phyloP scores from a whole-genome alignment of 1,139 yeast species.

The Spathaspora sp. region DNA sequence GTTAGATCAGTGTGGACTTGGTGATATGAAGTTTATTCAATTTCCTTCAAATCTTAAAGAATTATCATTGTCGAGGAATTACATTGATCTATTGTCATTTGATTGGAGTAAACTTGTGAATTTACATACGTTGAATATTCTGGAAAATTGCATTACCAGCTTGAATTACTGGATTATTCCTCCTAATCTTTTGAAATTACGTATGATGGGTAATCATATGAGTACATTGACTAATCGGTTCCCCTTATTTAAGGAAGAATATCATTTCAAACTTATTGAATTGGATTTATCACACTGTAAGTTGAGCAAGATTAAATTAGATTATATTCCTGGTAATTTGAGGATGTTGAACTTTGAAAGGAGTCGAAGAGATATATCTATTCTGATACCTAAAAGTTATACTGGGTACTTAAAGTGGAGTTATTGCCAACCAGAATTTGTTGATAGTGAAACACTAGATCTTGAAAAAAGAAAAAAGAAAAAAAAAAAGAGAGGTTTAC shows the following conservation, averaged over 20 bases:
- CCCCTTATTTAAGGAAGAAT: slow-evolving; percentile 14
- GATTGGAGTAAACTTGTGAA: slow-evolving; percentile 26
- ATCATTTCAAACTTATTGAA: slow-evolving; percentile 7
- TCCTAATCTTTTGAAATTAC: slow-evolving; percentile 20
- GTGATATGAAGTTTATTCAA: slow-evolving; percentile 19
- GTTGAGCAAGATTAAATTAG: slow-evolving; percentile 16
- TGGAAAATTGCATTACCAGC: slow-evolving; percentile 20
- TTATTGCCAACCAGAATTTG: no score
- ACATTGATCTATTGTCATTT: slow-evolving; percentile 16
- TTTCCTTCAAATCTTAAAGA: slow-evolving; percentile 26
- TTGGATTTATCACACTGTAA: slow-evolving; percentile 18
- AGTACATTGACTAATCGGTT: slow-evolving; percentile 7
- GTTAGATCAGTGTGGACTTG: slow-evolving; percentile 25
- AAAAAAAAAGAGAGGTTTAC: no score
- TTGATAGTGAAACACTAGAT: no score
- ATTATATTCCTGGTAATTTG: slow-evolving; percentile 19
- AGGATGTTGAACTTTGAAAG: slow-evolving; percentile 11
- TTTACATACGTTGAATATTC: slow-evolving; percentile 25
- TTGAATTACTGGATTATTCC: slow-evolving; percentile 29
- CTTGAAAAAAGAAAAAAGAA: no score
- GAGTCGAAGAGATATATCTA: no score
- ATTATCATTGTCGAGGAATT: slow-evolving; percentile 25
- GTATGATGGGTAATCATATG: slow-evolving; percentile 23
- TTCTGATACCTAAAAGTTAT: no score
- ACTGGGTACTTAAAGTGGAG: no score